These are phyloP conservation scores for Tetraselmis chui DNA, from an alignment of 139 green algal species.

Conservation along the genomic window DNA sequence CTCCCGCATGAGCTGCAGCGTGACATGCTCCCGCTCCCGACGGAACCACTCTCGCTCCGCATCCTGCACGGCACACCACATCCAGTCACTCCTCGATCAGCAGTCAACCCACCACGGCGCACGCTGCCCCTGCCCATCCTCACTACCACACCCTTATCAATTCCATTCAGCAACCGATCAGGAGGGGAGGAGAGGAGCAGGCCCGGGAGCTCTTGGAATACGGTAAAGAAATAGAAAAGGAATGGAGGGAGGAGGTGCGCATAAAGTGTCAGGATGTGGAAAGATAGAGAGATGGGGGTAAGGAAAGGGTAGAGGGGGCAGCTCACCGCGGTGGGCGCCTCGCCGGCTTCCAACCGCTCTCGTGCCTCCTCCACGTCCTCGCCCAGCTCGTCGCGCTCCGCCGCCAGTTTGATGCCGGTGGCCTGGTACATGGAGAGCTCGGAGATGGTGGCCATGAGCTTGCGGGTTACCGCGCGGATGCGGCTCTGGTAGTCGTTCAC, in stretches of 20 bases:
- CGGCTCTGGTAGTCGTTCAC: constrained; percentile 63
- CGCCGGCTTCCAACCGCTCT: constrained; percentile 30
- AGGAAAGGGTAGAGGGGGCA: no score
- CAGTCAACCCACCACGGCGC: no score
- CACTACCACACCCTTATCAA: no score
- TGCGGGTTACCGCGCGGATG: constrained; percentile 55
- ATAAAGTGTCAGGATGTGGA: no score
- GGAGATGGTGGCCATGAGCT: constrained; percentile 79
- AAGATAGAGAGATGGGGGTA: background rate
- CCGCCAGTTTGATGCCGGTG: constrained; percentile 56
- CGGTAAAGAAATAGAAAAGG: background rate
- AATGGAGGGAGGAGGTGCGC: background rate
- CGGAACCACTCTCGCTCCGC: constrained; percentile 31
- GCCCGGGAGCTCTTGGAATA: background rate
- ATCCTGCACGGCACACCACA: constrained; percentile 18
- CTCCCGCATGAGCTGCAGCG: constrained; percentile 17
- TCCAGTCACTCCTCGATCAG: no score
- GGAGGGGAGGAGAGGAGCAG: no score
- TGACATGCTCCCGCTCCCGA: constrained; percentile 25
- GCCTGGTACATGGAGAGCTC: constrained; percentile 86
- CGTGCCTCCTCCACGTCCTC: constrained; percentile 29
- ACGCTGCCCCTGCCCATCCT: no score
- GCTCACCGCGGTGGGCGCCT: constrained; percentile 49
- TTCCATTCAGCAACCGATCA: no score
- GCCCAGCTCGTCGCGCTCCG: constrained; percentile 46